Conservation (phyloP, 352 stramenopile species). For the Phytophthora nicotianae region DNA sequence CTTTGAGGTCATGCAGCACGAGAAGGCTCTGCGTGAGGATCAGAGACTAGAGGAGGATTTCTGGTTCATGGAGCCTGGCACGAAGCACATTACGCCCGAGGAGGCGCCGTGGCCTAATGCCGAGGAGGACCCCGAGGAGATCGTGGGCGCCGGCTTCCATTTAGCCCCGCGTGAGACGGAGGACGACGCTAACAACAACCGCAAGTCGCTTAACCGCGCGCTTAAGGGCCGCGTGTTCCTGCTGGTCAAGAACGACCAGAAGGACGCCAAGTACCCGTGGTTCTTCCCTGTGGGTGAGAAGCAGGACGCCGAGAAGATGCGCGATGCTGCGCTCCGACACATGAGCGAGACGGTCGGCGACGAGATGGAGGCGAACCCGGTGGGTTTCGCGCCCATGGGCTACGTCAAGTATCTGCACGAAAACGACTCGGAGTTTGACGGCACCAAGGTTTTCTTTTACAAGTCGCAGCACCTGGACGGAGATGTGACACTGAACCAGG, state of each 20-base stretch:
- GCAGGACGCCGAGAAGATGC: conserved; percentile 75
- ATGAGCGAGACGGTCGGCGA: conserved; percentile 51
- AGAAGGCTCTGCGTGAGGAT: conserved; percentile 75
- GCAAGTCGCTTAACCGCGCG: conserved; percentile 85
- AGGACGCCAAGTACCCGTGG: conserved; percentile 70
- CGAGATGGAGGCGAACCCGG: conserved; percentile 53
- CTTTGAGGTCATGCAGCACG: conserved; percentile 75
- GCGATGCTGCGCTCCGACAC: conserved; percentile 72
- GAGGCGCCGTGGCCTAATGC: conserved; percentile 71
- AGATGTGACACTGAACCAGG: conserved; percentile 63
- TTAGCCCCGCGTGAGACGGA: conserved; percentile 80
- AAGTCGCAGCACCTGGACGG: conserved; percentile 73
- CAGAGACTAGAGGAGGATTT: conserved; percentile 84
- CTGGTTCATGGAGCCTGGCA: conserved; percentile 84
- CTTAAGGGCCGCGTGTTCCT: conserved; percentile 83
- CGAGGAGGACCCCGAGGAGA: conserved; percentile 65
- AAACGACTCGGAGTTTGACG: conserved; percentile 57
- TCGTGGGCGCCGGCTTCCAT: conserved; percentile 77
- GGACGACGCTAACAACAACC: conserved; percentile 78
- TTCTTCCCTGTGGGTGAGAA: conserved; percentile 80
- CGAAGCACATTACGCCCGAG: conserved; percentile 74
- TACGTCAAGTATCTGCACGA: conserved; percentile 77
- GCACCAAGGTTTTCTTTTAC: conserved; percentile 90
- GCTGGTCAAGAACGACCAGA: conserved; percentile 61
- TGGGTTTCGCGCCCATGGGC: conserved; percentile 80